These are phyloP conservation scores for Vanrija sp. DNA, from an alignment of 1,284 basidiomycete genomes.

Conservation along the genomic window DNA sequence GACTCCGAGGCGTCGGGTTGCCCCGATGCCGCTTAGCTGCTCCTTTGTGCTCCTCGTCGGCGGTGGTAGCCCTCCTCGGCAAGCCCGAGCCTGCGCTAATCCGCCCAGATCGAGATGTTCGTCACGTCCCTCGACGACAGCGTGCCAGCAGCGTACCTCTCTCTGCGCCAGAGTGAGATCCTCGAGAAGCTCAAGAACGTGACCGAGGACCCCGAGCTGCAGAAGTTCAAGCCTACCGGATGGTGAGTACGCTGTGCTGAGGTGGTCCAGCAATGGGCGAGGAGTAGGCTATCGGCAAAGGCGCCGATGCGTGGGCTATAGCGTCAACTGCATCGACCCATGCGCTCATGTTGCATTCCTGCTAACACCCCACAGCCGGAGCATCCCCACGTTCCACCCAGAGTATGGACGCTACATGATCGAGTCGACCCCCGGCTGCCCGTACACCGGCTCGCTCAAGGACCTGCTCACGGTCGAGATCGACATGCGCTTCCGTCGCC, in stretches of 20 bases:
- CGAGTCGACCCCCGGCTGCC: constrained; percentile 92
- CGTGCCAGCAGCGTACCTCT: constrained; percentile 74
- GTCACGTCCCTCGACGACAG: constrained; percentile 81
- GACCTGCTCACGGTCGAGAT: constrained; percentile 85
- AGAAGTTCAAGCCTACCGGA: constrained; percentile 49
- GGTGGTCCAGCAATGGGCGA: neutral
- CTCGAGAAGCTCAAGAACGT: constrained; percentile 72
- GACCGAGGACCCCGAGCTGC: constrained; percentile 61
- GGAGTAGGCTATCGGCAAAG: too few relatives aligned
- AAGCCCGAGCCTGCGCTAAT: neutral
- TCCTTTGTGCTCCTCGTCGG: too few relatives aligned
- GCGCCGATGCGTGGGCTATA: too few relatives aligned
- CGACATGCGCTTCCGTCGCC: constrained; percentile 90
- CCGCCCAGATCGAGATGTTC: constrained; percentile 85
- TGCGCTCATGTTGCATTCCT: neutral
- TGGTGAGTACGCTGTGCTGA: constrained; percentile 22
- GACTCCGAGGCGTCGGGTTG: neutral
- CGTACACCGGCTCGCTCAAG: constrained; percentile 80
- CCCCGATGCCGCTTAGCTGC: neutral
- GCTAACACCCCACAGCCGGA: constrained; percentile 54
- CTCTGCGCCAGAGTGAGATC: constrained; percentile 90
- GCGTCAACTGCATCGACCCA: too few relatives aligned
- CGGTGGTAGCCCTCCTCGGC: neutral
- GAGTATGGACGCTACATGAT: constrained; percentile 99
- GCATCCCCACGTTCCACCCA: constrained; percentile 91